A percentile compares a stretch with the other conserved stretches of the same genome.
These are phyloP conservation scores for Helminthosporium solani DNA, from an alignment of 2,329 filamentous ascomycete genomes.

Conservation along the genomic window DNA sequence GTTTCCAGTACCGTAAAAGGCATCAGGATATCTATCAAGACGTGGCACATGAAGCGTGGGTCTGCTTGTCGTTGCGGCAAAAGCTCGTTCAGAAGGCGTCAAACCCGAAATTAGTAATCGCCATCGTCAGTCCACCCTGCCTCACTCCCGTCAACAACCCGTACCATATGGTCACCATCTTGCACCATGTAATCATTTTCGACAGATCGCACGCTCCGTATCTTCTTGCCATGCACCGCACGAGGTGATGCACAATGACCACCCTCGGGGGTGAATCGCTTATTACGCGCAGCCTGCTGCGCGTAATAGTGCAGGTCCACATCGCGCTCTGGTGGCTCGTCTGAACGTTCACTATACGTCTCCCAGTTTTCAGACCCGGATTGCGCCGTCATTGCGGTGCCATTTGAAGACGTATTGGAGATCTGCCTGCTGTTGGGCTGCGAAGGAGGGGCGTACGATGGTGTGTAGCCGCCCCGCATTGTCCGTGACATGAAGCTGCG, in stretches of 20 bases:
- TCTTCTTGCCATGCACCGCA: slow-evolving; percentile 38
- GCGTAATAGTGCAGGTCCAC: slow-evolving; percentile 78
- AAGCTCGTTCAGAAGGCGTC: slow-evolving; percentile 3
- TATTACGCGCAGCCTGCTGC: slow-evolving; percentile 66
- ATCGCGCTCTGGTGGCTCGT: slow-evolving; percentile 64
- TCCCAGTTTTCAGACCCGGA: slow-evolving; percentile 97
- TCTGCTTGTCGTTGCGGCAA: slow-evolving; percentile 8
- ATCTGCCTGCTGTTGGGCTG: slow-evolving; percentile 60
- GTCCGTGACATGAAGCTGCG: slow-evolving; percentile 37
- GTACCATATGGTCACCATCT: slow-evolving; percentile 46
- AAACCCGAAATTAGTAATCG: slow-evolving; percentile 29
- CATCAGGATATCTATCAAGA: slow-evolving; percentile 13
- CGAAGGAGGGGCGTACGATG: slow-evolving; percentile 14
- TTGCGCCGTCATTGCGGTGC: slow-evolving; percentile 58
- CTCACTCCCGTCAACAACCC: slow-evolving; percentile 53
- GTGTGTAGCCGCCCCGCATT: slow-evolving; percentile 28
- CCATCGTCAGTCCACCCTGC: slow-evolving; percentile 56
- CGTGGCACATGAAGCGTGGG: slow-evolving; percentile 16
- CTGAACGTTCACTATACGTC: slow-evolving; percentile 84
- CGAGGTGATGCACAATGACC: slow-evolving; percentile 38
- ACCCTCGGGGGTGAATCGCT: slow-evolving; percentile 55
- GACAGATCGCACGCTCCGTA: slow-evolving; percentile 49
- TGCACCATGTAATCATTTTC: slow-evolving; percentile 44
- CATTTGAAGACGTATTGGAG: slow-evolving; percentile 63
- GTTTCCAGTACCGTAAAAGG: slow-evolving; percentile 1